Conservation (phyloP, 345 rosid species). For the Orychophragmus violaceus region DNA sequence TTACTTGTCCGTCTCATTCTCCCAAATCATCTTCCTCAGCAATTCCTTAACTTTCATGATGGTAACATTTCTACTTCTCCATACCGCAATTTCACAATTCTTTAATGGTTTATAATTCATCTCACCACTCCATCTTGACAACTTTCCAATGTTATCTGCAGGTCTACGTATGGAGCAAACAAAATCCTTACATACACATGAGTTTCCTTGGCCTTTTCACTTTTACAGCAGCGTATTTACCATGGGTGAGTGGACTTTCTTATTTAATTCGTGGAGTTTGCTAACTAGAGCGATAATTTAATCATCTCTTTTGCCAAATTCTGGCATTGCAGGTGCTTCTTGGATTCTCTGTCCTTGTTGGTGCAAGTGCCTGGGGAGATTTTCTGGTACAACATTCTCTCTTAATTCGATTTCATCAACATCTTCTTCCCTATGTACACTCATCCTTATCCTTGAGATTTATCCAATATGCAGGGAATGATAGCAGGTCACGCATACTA, state of each 20-base stretch:
- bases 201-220: slow-evolving; percentile 96
- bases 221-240: slow-evolving; percentile 89
- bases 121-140: neutral
- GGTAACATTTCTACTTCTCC: slow-evolving; percentile 34
- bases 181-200: slow-evolving; percentile 96
- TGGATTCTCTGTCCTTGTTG: slow-evolving; percentile 94
- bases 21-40: slow-evolving; percentile 92
- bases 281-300: neutral
- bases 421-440: neutral
- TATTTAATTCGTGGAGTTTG: neutral
- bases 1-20: slow-evolving; percentile 77
- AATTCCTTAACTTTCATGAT: slow-evolving; percentile 99
- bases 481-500: slow-evolving; percentile 96
- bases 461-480: slow-evolving; percentile 67
- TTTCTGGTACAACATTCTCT: slow-evolving; percentile 54
- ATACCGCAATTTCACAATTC: neutral
- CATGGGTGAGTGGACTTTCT: slow-evolving; percentile 67
- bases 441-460: neutral
- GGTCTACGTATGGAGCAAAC: slow-evolving; percentile 99
- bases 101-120: neutral
- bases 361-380: slow-evolving; percentile 97
- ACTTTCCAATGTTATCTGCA: slow-evolving; percentile 6
- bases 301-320: neutral
- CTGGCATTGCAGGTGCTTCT: slow-evolving; percentile 60
- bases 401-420: neutral